These are phyloP conservation scores for Kuraishia ogatae DNA, from an alignment of 805 yeast species.

Conservation along the genomic window DNA sequence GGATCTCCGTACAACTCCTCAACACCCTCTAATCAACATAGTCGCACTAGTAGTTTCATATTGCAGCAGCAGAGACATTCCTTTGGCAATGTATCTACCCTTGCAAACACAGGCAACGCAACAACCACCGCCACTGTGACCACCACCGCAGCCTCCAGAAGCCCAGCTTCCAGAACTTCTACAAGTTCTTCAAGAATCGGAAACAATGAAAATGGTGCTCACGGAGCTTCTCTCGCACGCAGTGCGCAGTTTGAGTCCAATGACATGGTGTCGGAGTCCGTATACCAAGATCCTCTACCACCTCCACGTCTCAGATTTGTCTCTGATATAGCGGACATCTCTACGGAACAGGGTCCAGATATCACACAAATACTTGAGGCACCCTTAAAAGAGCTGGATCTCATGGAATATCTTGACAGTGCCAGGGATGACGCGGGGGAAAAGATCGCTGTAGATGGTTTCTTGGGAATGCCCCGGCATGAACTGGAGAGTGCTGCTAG, in stretches of 20 bases:
- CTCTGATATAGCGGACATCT: background rate
- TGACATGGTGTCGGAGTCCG: no score
- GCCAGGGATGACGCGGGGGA: background rate
- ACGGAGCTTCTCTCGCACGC: no score
- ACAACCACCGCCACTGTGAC: no score
- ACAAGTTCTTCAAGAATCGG: background rate
- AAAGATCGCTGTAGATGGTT: background rate
- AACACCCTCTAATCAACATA: background rate
- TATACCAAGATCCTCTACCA: background rate
- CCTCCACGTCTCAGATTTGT: background rate
- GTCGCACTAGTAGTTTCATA: background rate
- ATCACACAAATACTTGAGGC: background rate
- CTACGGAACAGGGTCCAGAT: background rate
- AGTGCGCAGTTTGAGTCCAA: background rate
- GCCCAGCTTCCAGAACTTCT: background rate
- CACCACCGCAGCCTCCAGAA: no score
- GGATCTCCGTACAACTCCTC: conserved; percentile 4
- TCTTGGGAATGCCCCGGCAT: background rate
- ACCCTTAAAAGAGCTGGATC: background rate
- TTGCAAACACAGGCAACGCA: background rate
- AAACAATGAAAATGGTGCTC: no score
- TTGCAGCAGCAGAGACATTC: background rate
- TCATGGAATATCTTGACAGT: background rate
- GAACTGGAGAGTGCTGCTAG: background rate
- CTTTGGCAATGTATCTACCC: background rate